Evolutionary conservation across 345 rosid genomes (phyloP).

Genomic region (Dimocarpus longan): DNA sequence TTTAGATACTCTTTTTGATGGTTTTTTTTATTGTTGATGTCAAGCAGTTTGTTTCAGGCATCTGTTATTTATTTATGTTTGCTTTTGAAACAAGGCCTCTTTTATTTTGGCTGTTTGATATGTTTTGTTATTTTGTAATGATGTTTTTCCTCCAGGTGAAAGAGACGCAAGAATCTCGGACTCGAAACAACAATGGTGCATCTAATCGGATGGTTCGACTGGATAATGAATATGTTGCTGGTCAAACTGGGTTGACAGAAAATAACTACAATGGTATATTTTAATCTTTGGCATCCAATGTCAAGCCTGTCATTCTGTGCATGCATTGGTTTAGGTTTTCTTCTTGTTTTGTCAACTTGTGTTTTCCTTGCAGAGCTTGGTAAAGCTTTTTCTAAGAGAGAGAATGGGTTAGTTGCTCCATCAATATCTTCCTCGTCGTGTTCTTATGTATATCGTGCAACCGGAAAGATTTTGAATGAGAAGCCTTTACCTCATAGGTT

Average conservation of each 20-base stretch:
- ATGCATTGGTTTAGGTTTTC: constrained; percentile 13
- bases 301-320: constrained; percentile 16
- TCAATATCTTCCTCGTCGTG: constrained; percentile 17
- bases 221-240: constrained; percentile 28
- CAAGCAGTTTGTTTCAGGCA: background rate
- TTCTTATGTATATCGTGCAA: constrained; percentile 22
- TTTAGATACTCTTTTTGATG: background rate
- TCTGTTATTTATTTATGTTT: background rate
- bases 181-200: constrained; percentile 23
- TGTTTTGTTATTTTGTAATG: background rate
- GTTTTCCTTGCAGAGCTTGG: constrained; percentile 37
- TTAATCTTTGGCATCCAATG: constrained; percentile 13
- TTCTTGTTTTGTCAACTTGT: constrained; percentile 29
- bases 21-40: background rate
- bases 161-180: constrained; percentile 41
- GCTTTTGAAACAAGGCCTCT: too few relatives aligned
- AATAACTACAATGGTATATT: constrained; percentile 37
- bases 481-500: constrained; percentile 37
- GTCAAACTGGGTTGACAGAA: constrained; percentile 20
- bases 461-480: constrained; percentile 30
- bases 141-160: constrained; percentile 33
- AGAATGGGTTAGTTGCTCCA: constrained; percentile 29
- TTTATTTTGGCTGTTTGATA: background rate
- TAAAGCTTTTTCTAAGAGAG: constrained; percentile 37
- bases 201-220: constrained; percentile 24